Percentiles rank a stretch among this genome's conserved stretches.
Evolutionary conservation across 495 filamentous ascomycete species (phyloP).

Genomic region (Chaetomium tenue): DNA sequence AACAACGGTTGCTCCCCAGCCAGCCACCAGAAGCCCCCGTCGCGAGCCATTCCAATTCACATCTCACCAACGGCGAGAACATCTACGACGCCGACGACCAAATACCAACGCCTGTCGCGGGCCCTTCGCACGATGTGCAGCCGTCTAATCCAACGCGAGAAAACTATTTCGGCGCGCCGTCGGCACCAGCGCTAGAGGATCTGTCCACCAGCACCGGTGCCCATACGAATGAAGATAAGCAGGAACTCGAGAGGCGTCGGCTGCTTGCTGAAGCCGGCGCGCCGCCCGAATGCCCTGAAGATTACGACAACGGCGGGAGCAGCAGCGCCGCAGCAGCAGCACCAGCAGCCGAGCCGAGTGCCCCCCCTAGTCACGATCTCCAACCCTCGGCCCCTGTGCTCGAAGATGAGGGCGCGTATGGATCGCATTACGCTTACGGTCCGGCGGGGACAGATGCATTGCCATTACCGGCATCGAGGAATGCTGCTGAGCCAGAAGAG

Average conservation of each 20-base stretch:
- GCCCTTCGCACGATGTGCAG: slow-evolving; percentile 11
- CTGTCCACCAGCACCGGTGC: slow-evolving; percentile 39
- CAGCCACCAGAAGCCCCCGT: slow-evolving; percentile 53
- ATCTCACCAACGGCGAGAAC: slow-evolving; percentile 36
- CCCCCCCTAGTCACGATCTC: slow-evolving; percentile 22
- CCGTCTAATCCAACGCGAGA: neutral
- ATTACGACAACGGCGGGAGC: slow-evolving; percentile 41
- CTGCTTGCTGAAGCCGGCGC: slow-evolving; percentile 71
- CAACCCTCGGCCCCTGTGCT: slow-evolving; percentile 67
- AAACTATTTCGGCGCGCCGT: slow-evolving; percentile 34
- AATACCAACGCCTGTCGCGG: slow-evolving; percentile 4
- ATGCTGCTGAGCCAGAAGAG: slow-evolving; percentile 25
- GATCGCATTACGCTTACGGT: slow-evolving; percentile 35
- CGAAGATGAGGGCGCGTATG: slow-evolving; percentile 61
- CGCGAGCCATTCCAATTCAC: slow-evolving; percentile 50
- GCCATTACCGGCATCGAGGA: slow-evolving; percentile 9
- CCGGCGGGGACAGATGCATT: slow-evolving; percentile 27
- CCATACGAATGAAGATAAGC: slow-evolving; percentile 69
- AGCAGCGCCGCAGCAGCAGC: slow-evolving; percentile 22
- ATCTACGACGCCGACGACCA: slow-evolving; percentile 42
- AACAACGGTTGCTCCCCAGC: slow-evolving; percentile 69
- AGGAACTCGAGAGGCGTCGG: slow-evolving; percentile 74
- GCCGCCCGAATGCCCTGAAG: slow-evolving; percentile 54
- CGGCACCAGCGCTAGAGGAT: slow-evolving; percentile 49
- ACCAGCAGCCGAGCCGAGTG: slow-evolving; percentile 15